Base-by-base conservation (phyloP, 2,329 filamentous ascomycete species). In the Colletotrichum navitas region DNA sequence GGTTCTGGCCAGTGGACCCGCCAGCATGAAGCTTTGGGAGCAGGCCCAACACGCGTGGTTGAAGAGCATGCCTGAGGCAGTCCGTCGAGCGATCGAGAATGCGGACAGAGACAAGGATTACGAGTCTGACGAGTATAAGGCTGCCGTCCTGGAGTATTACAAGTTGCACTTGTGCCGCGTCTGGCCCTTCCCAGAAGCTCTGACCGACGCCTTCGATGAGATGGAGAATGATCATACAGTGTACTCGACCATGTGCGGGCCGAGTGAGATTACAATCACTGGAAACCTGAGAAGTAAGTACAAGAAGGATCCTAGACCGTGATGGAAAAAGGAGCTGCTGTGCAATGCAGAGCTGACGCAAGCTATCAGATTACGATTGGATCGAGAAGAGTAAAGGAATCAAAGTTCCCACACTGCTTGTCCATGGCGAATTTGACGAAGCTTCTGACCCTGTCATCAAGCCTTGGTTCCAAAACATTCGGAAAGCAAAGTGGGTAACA, bases 371-470 rank as follows among this genome's bases (percentile, higher is more conserved):
- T 75, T 66, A 60, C 18, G 24, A 66, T 12, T 72, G 74, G 39
- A 54, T 79, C n/a, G 74, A 76, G 24, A 18, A 64, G 24, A 59
- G 77, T 56, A 41, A 67, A 24, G 74, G 76, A n/a, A 82, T 81
- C 65, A 76, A 76, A 39, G 80, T 71, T 0, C 76, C 78, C 0
- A 82, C 80, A 3, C 75, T 83, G 4, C 58, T 83, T 12, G 75
- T 83, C 14, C 81, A 83, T 47, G 81, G 80, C 2, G 55, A 67
- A 0, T 68, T 80, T 4, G 81, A 83, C 52, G 79, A 82, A 68
- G 79, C 78, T 4, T 78, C 81, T 51, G 79, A 82, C 61, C 76
- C 77, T 0, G 75, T 77, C 0, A 78, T 81, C 76, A 75, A 76
- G 56, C 78, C 80, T 1, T 83, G 80, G 63, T 81, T 82, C 43